Percentiles rank a stretch among this genome's conserved stretches.
These are phyloP conservation scores for Solanum appendiculatum DNA, from an alignment of 257 asterid species.

Conservation along the genomic window DNA sequence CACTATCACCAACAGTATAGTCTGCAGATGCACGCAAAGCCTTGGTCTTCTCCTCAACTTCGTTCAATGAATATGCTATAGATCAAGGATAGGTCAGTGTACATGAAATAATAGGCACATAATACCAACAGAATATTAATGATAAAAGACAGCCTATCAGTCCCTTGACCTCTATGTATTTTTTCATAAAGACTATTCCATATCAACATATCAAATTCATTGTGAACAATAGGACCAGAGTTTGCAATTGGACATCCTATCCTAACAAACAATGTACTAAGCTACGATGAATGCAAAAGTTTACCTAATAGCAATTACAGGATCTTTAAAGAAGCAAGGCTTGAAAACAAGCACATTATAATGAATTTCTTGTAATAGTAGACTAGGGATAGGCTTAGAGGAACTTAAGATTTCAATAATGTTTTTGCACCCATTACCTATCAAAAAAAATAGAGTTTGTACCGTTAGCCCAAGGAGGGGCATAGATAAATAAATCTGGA, in stretches of 20 bases:
- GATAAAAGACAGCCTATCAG: not conserved
- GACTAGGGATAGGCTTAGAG: not conserved
- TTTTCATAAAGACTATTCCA: not conserved
- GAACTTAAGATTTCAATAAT: not conserved
- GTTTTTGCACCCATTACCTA: not conserved
- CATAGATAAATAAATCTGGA: not conserved
- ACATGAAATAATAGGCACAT: not conserved
- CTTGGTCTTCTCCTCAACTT: slow-evolving; percentile 54
- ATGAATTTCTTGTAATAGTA: not conserved
- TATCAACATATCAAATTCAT: not conserved
- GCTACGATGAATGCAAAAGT: not conserved
- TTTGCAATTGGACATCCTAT: not conserved
- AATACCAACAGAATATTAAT: not conserved
- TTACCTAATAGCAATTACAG: not conserved
- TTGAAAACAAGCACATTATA: not conserved
- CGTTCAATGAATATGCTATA: slow-evolving; percentile 61
- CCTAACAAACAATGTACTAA: not conserved
- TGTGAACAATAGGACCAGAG: not conserved
- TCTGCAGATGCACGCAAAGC: slow-evolving; percentile 42
- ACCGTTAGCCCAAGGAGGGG: not conserved
- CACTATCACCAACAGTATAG: slow-evolving; percentile 33
- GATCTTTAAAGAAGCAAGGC: not conserved
- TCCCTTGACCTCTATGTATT: not conserved
- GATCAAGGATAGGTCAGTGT: not conserved
- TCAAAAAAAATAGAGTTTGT: not conserved